Percentiles rank a stretch among this genome's conserved stretches.
These are phyloP conservation scores for Protea cynaroides DNA, from an alignment of 164 flowering plant species.

Conservation along the genomic window DNA sequence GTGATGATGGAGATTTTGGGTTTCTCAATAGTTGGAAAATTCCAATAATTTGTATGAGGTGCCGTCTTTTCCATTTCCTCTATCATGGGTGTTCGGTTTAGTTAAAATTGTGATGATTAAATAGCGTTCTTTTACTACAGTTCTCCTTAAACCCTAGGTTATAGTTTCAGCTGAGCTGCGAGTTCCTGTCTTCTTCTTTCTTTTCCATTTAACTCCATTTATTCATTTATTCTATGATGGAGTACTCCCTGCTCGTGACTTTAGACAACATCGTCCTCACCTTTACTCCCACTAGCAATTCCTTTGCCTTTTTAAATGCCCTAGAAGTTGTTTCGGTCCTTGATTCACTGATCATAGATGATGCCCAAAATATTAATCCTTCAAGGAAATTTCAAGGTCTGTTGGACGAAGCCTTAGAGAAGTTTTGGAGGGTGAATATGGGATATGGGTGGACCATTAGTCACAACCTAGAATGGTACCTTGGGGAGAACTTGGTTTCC, in stretches of 20 bases:
- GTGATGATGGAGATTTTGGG: not conserved
- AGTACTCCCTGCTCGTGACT: conserved; percentile 46
- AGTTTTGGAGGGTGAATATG: conserved; percentile 61
- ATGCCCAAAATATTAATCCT: conserved; percentile 16
- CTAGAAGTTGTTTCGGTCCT: conserved; percentile 72
- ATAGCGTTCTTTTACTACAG: not conserved
- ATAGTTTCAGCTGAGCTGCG: not conserved
- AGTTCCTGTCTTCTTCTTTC: not conserved
- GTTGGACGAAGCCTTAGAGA: conserved; percentile 45
- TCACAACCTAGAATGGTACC: conserved; percentile 46
- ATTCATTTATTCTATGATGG: conserved; percentile 29
- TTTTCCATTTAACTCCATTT: no score
- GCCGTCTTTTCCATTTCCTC: not conserved
- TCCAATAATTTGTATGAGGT: not conserved
- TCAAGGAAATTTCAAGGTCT: conserved; percentile 10
- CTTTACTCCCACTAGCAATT: conserved; percentile 44
- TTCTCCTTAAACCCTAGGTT: not conserved
- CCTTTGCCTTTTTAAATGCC: conserved; percentile 77
- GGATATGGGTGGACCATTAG: conserved; percentile 53
- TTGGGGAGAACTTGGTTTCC: conserved; percentile 54
- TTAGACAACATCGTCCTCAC: conserved; percentile 36
- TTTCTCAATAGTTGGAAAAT: not conserved
- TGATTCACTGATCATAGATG: conserved; percentile 42
- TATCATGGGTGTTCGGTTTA: not conserved
- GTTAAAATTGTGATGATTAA: not conserved